phyloP scores from a whole-genome alignment of 164 flowering plant genomes.

The Aristolochia contorta region DNA sequence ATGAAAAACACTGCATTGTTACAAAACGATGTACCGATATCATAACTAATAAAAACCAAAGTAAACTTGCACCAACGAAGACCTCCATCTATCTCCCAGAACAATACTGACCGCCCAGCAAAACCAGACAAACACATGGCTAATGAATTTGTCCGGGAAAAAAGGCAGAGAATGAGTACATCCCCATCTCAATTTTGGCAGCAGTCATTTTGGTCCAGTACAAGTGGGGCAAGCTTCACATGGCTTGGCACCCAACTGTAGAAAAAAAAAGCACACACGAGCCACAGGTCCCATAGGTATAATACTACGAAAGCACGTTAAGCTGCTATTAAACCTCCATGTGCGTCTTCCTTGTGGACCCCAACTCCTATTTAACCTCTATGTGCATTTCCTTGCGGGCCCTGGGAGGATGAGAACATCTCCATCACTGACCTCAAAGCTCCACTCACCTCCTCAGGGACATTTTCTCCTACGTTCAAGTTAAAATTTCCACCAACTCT shows the following conservation, averaged over 20 bases:
- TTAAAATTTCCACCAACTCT: slow-evolving; percentile 43
- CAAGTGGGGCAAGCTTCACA: neutral
- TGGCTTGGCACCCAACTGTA: neutral
- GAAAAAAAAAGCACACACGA: neutral
- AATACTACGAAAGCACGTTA: slow-evolving; percentile 4
- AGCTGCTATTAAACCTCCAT: slow-evolving; percentile 34
- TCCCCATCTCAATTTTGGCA: no score
- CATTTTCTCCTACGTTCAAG: slow-evolving; percentile 40
- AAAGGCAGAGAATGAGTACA: no score
- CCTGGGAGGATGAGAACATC: slow-evolving; percentile 52
- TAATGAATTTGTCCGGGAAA: no score
- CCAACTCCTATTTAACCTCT: slow-evolving; percentile 22
- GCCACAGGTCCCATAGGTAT: neutral
- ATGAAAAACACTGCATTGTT: no score
- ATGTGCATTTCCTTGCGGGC: slow-evolving; percentile 25
- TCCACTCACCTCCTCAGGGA: slow-evolving; percentile 52
- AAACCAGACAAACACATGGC: no score
- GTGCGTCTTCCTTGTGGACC: slow-evolving; percentile 27
- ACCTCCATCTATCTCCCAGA: no score
- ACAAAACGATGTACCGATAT: no score
- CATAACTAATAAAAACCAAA: no score
- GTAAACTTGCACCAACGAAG: no score
- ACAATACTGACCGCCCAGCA: no score
- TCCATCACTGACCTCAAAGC: slow-evolving; percentile 63
- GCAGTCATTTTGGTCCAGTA: neutral